phyloP scores from a whole-genome alignment of 331 rosid species.

The Cydonia oblonga region DNA sequence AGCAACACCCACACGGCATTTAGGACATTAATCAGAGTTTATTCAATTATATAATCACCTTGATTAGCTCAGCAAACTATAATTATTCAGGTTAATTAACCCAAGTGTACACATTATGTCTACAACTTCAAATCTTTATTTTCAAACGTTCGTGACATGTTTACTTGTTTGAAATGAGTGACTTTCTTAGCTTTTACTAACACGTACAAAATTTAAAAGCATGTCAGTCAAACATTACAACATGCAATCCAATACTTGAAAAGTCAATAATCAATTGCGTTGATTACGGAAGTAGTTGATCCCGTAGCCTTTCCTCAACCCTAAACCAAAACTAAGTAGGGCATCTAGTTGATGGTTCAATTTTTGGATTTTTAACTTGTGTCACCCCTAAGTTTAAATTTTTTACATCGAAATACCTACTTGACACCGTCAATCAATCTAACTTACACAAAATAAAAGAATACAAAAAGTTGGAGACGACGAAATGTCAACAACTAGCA shows the following conservation, averaged over 20 bases:
- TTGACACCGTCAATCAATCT: background rate
- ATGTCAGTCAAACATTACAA: too few relatives aligned
- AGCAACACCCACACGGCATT: constrained; percentile 3
- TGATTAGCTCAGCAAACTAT: constrained; percentile 2
- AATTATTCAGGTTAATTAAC: background rate
- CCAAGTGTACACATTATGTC: background rate
- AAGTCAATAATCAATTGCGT: too few relatives aligned
- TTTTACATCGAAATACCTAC: background rate
- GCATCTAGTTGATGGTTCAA: background rate
- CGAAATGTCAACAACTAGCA: constrained; percentile 10
- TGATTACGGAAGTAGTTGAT: too few relatives aligned
- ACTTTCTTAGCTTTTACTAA: too few relatives aligned
- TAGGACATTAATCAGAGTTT: background rate
- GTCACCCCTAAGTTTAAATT: background rate
- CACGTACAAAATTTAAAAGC: too few relatives aligned
- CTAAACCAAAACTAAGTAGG: background rate
- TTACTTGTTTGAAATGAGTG: too few relatives aligned
- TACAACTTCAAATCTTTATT: background rate
- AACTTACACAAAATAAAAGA: background rate
- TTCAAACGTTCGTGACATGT: too few relatives aligned
- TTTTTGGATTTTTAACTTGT: background rate
- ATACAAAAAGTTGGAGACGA: background rate
- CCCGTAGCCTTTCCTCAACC: too few relatives aligned
- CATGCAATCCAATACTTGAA: too few relatives aligned
- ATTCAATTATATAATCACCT: background rate